Evolutionary conservation across 805 yeast species (phyloP).

Genomic region (Candida argentea): DNA sequence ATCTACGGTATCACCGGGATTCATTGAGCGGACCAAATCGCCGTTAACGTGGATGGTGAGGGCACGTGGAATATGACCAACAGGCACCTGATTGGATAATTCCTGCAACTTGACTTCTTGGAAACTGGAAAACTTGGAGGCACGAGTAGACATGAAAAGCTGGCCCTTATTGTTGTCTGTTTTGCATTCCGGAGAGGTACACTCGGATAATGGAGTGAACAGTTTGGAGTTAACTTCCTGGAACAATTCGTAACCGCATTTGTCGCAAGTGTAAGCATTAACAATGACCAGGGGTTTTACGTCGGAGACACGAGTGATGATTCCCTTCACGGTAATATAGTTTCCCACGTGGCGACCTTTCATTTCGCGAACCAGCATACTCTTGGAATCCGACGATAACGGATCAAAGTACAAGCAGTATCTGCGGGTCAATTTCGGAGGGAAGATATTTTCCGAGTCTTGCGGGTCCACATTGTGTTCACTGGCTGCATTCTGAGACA

Average conservation of each 20-base stretch:
- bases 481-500: constrained; percentile 7
- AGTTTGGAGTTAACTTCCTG: constrained; percentile 84
- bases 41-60: constrained; percentile 87
- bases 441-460: constrained; percentile 48
- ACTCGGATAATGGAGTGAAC: constrained; percentile 80
- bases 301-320: constrained; percentile 90
- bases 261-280: constrained; percentile 94
- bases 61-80: constrained; percentile 92
- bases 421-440: constrained; percentile 78
- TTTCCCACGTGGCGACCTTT: constrained; percentile 78
- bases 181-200: constrained; percentile 72
- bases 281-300: constrained; percentile 89
- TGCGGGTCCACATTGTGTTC: constrained; percentile 10
- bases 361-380: constrained; percentile 83
- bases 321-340: constrained; percentile 84
- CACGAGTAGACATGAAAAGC: constrained; percentile 86
- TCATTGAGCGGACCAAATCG: constrained; percentile 71
- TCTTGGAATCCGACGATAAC: constrained; percentile 39
- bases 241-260: constrained; percentile 93
- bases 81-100: constrained; percentile 91
- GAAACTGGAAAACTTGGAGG: constrained; percentile 89
- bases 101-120: constrained; percentile 96
- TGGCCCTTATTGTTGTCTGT: constrained; percentile 80
- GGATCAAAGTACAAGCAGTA: constrained; percentile 86
- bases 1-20: constrained; percentile 94